These are phyloP conservation scores for Phytopythium cucurbitacearum DNA, from an alignment of 352 stramenopile genomes.

Conservation along the genomic window DNA sequence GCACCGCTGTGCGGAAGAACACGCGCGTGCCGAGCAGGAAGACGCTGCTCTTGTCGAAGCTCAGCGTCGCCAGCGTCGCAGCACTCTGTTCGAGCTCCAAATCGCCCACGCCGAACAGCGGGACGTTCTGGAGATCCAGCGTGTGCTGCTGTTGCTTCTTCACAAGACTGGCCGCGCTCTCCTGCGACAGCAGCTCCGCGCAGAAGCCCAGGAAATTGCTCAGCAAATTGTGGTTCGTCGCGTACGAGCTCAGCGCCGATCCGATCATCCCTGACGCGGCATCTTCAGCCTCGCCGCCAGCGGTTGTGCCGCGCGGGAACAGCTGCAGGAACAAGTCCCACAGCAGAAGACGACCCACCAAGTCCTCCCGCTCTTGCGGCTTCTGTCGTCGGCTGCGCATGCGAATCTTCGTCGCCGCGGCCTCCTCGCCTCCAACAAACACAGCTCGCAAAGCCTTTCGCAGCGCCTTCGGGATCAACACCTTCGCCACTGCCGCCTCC, in stretches of 20 bases:
- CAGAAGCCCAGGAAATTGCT: constrained; percentile 60
- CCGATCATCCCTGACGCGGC: constrained; percentile 35
- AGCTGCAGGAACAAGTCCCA: constrained; percentile 85
- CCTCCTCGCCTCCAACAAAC: constrained; percentile 29
- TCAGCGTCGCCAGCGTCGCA: constrained; percentile 13
- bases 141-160: constrained; percentile 3
- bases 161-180: constrained; percentile 13
- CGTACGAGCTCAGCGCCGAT: constrained; percentile 73
- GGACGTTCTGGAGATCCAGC: constrained; percentile 40
- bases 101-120: constrained; percentile 39
- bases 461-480: constrained; percentile 62
- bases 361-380: constrained; percentile 43
- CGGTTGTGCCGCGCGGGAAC: constrained; percentile 40
- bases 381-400: constrained; percentile 53
- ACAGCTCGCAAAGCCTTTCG: constrained; percentile 50
- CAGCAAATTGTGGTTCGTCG: constrained; percentile 49
- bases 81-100: constrained; percentile 19
- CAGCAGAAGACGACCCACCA: constrained; percentile 51
- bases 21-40: constrained; percentile 54
- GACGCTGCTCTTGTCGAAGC: constrained; percentile 33
- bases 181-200: constrained; percentile 59
- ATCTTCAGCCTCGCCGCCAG: constrained; percentile 5
- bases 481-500: constrained; percentile 55
- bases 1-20: constrained; percentile 81
- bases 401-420: constrained; percentile 16